These are phyloP conservation scores for Gremmenia infestans DNA, from an alignment of 2,329 filamentous ascomycete genomes.

Conservation along the genomic window DNA sequence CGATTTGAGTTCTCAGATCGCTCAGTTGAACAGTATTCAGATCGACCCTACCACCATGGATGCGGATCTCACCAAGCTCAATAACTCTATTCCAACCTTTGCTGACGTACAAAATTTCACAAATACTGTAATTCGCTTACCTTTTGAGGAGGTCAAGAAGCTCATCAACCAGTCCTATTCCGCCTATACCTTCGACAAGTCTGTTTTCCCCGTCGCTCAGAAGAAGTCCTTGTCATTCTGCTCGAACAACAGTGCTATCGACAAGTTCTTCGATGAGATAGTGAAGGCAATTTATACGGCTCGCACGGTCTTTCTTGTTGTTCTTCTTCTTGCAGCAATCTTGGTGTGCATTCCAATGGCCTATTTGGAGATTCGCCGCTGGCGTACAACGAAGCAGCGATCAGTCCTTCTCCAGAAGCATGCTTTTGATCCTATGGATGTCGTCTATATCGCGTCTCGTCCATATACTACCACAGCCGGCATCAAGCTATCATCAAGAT, in stretches of 20 bases:
- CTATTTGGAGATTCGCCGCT: constrained; percentile 73
- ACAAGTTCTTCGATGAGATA: constrained; percentile 75
- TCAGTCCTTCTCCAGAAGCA: constrained; percentile 60
- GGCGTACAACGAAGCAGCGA: constrained; percentile 66
- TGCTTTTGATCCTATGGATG: constrained; percentile 76
- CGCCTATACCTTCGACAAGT: constrained; percentile 71
- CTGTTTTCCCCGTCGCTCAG: constrained; percentile 73
- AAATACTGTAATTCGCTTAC: constrained; percentile 65
- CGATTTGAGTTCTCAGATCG: constrained; percentile 60
- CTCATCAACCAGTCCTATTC: constrained; percentile 67
- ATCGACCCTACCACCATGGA: constrained; percentile 64
- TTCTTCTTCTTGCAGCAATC: constrained; percentile 66
- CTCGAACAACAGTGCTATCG: constrained; percentile 75
- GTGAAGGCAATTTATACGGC: constrained; percentile 62
- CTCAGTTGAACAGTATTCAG: constrained; percentile 63
- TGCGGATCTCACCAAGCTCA: constrained; percentile 64
- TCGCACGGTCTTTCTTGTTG: constrained; percentile 69
- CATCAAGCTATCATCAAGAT: constrained; percentile 61
- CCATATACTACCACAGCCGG: constrained; percentile 71
- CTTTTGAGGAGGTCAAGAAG: constrained; percentile 74
- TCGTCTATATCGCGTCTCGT: constrained; percentile 80
- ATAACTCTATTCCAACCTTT: constrained; percentile 77
- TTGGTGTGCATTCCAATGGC: constrained; percentile 74
- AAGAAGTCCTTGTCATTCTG: constrained; percentile 86
- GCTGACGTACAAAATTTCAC: constrained; percentile 79